Conservation (phyloP, 1,139 yeast genomes). For the Nakaseomyces kungkrabaensis region DNA sequence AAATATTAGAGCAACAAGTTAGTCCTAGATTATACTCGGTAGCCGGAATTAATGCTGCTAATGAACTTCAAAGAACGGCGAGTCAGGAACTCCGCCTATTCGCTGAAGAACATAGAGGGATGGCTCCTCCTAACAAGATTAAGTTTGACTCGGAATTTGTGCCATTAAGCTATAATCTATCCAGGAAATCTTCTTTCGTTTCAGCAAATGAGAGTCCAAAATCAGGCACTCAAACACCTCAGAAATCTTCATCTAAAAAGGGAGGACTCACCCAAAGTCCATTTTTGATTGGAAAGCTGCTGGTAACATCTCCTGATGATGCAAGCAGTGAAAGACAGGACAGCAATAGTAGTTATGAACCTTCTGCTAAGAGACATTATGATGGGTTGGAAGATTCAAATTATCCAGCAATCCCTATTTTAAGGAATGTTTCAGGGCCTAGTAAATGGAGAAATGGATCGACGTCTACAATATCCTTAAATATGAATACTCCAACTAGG, state of each 20-base stretch:
- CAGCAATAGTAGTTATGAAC: neutral
- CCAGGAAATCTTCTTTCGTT: neutral
- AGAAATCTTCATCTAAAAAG: neutral
- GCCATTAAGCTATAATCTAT: neutral
- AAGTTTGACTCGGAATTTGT: neutral
- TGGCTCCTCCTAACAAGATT: neutral
- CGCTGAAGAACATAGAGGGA: neutral
- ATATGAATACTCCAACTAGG: neutral
- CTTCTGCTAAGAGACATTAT: neutral
- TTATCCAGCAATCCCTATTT: slow-evolving; percentile 6
- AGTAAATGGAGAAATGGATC: slow-evolving; percentile 8
- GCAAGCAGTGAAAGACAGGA: neutral
- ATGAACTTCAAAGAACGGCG: neutral
- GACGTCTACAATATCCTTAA: neutral
- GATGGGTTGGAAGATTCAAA: neutral
- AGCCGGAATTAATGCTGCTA: neutral
- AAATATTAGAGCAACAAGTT: neutral
- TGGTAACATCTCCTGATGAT: slow-evolving; percentile 5
- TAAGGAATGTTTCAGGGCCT: slow-evolving; percentile 9
- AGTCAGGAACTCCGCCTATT: neutral
- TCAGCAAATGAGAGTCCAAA: neutral
- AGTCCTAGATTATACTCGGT: neutral
- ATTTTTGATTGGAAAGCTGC: slow-evolving; percentile 10
- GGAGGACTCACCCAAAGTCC: slow-evolving; percentile 6
- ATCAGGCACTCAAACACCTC: neutral